Evolutionary conservation across 176 grass and related monocot species (phyloP).

Genomic region (Carex parvula): DNA sequence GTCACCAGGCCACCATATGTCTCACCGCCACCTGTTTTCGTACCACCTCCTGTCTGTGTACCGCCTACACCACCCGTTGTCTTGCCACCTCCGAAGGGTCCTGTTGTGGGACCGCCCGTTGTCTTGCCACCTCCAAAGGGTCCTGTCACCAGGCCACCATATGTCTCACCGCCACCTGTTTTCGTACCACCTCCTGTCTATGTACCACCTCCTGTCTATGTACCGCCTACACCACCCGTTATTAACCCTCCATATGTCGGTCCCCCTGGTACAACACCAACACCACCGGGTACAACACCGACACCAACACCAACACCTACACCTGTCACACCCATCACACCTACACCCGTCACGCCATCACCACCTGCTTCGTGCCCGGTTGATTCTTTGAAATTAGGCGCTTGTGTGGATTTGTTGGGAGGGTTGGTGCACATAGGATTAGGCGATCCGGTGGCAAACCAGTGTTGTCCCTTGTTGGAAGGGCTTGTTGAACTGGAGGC

Average conservation of each 20-base stretch:
- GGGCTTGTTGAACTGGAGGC: conserved; percentile 91
- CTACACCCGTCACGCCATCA: conserved; percentile 35
- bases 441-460: conserved; percentile 77
- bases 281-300: conserved; percentile 3
- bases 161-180: not conserved
- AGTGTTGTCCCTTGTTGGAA: conserved; percentile 82
- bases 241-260: conserved; percentile 27
- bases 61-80: conserved; percentile 14
- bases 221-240: not conserved
- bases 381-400: conserved; percentile 82
- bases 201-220: not conserved
- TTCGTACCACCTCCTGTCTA: too few species aligned
- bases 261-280: conserved; percentile 2
- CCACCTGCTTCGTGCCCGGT: conserved; percentile 51
- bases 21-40: not conserved
- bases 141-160: not conserved
- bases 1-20: not conserved
- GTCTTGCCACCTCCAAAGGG: too few species aligned
- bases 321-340: not conserved
- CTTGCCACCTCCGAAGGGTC: too few species aligned
- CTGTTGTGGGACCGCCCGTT: too few species aligned
- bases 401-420: conserved; percentile 90
- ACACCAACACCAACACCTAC: not conserved
- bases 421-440: conserved; percentile 90
- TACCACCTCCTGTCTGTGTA: not conserved